Conservation (phyloP, 352 stramenopile genomes). For the Globisporangium rhizosaccharum region DNA sequence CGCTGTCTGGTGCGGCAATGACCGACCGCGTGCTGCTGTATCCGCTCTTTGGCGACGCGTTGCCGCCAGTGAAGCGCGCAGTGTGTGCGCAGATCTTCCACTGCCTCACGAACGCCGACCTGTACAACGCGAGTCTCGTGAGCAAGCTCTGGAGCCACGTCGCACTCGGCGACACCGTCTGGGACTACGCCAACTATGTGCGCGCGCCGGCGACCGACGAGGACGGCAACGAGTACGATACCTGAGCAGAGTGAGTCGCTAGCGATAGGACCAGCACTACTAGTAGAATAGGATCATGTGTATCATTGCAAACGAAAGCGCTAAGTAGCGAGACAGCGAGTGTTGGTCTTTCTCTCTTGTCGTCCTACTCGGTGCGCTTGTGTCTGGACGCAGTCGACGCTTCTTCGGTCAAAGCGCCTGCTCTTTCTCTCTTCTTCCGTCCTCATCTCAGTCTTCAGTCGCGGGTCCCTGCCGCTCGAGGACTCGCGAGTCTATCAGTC, state of each 20-base stretch:
- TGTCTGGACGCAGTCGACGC: neutral
- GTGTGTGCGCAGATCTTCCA: constrained; percentile 62
- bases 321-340: too few species aligned
- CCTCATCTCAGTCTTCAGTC: neutral
- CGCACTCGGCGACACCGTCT: constrained; percentile 60
- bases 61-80: constrained; percentile 55
- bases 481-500: neutral
- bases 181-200: constrained; percentile 74
- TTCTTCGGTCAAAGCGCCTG: constrained; percentile 3
- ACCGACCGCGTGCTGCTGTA: constrained; percentile 48
- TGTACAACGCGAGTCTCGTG: constrained; percentile 86
- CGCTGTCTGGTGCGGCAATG: neutral
- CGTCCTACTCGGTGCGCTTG: neutral
- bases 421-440: neutral
- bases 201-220: constrained; percentile 9
- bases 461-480: neutral
- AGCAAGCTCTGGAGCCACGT: constrained; percentile 79
- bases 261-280: too few species aligned
- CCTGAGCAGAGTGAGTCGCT: neutral
- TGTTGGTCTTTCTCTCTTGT: too few species aligned
- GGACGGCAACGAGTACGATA: constrained; percentile 17
- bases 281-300: too few species aligned
- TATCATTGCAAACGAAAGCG: too few species aligned
- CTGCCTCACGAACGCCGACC: constrained; percentile 65
- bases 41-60: constrained; percentile 57